A percentile compares a stretch with the other conserved stretches of the same genome.
Evolutionary conservation across 768 basidiomycete genomes (phyloP).

Genomic region (Melanogaster broomeanus): DNA sequence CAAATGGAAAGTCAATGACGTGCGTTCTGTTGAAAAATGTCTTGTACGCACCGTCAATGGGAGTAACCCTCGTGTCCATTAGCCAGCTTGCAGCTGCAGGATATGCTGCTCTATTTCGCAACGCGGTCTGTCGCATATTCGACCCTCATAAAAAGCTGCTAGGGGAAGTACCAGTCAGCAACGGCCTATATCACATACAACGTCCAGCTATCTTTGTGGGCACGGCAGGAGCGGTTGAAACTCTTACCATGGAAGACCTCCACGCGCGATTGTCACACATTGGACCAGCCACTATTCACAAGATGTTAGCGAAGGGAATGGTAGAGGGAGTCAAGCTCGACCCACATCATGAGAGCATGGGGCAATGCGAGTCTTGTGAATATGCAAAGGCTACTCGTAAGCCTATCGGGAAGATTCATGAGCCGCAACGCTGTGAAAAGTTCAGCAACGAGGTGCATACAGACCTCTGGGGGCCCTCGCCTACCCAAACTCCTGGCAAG

Average conservation of each 20-base stretch:
- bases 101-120: slow-evolving; percentile 2
- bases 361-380: slow-evolving; percentile 4
- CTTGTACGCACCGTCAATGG: slow-evolving; percentile 4
- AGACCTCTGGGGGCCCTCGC: slow-evolving; percentile 30
- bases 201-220: neutral
- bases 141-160: neutral
- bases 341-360: neutral
- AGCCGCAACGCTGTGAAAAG: neutral
- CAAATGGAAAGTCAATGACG: neutral
- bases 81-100: neutral
- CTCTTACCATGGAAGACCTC: neutral
- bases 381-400: slow-evolving; percentile 7
- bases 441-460: slow-evolving; percentile 17
- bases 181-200: neutral
- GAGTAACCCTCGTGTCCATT: slow-evolving; percentile 1
- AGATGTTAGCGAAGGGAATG: neutral
- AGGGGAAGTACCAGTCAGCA: neutral
- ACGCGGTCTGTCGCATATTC: neutral
- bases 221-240: neutral
- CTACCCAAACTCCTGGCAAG: slow-evolving; percentile 15
- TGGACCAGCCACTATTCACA: neutral
- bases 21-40: no score
- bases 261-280: neutral
- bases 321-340: neutral
- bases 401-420: slow-evolving; percentile 1